Percentiles rank a stretch among this genome's conserved stretches.
Evolutionary conservation across 2,329 filamentous ascomycete species (phyloP).

Genomic region (Decorospora gaudefroyi): DNA sequence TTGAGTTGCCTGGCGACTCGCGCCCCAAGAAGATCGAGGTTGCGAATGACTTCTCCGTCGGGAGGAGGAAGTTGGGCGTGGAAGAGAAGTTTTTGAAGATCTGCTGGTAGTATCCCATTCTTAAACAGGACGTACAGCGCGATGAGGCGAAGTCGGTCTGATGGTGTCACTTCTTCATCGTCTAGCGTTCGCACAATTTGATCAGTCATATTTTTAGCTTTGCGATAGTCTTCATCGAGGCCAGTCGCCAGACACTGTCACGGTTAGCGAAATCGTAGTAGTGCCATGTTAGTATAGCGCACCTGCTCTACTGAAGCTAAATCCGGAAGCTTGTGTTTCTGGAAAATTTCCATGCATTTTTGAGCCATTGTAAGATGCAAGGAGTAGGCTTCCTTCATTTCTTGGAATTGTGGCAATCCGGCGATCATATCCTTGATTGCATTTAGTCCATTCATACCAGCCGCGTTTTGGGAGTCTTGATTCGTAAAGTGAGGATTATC

Average conservation of each 20-base stretch:
- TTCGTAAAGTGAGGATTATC: constrained; percentile 93
- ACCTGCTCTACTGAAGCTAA: constrained; percentile 85
- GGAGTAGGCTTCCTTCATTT: constrained; percentile 93
- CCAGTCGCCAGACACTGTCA: constrained; percentile 78
- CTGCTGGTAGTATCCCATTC: constrained; percentile 80
- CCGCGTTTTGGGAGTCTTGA: constrained; percentile 66
- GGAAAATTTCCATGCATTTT: constrained; percentile 93
- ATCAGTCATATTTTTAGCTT: constrained; percentile 86
- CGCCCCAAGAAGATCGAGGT: constrained; percentile 80
- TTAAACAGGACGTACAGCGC: constrained; percentile 84
- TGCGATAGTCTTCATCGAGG: constrained; percentile 87
- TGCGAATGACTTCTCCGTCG: constrained; percentile 73
- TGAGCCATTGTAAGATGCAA: constrained; percentile 96
- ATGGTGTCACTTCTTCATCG: constrained; percentile 70
- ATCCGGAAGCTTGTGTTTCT: constrained; percentile 81
- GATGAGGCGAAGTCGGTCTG: constrained; percentile 82
- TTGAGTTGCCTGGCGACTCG: constrained; percentile 74
- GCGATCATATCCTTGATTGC: constrained; percentile 97
- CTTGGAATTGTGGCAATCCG: constrained; percentile 89
- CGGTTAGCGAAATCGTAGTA: constrained; percentile 4
- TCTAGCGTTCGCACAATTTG: constrained; percentile 87
- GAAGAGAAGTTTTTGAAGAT: constrained; percentile 80
- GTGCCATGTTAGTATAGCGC: constrained; percentile 5
- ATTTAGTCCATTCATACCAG: constrained; percentile 83
- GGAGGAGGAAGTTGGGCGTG: constrained; percentile 78